Evolutionary conservation across 805 yeast species (phyloP).

Genomic region (Metschnikowia kofuensis): DNA sequence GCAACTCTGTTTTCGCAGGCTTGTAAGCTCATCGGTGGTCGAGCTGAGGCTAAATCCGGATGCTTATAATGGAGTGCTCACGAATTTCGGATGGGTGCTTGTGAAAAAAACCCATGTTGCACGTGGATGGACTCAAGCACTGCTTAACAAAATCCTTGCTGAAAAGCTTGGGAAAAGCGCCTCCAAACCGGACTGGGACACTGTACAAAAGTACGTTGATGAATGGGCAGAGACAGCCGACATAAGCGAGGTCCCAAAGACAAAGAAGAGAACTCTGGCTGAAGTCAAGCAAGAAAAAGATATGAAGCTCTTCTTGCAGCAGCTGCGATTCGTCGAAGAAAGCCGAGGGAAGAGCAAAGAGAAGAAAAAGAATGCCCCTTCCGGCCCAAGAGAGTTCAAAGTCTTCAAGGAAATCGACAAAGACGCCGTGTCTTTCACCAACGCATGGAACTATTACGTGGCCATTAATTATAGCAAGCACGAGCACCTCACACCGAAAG

Average conservation of each 20-base stretch:
- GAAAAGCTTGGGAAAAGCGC: slow-evolving; percentile 1
- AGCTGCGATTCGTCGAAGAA: slow-evolving; percentile 22
- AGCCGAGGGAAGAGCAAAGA: background rate
- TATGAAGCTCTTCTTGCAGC: slow-evolving; percentile 21
- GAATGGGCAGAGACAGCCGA: slow-evolving; percentile 18
- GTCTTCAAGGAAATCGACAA: background rate
- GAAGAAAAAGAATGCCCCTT: background rate
- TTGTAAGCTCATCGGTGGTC: slow-evolving; percentile 3
- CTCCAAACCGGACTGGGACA: background rate
- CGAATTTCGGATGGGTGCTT: slow-evolving; percentile 24
- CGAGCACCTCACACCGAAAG: slow-evolving; percentile 14
- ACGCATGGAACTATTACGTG: slow-evolving; percentile 38
- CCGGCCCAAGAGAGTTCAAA: slow-evolving; percentile 2
- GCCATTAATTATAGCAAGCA: slow-evolving; percentile 17
- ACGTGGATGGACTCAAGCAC: slow-evolving; percentile 20
- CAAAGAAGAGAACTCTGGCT: slow-evolving; percentile 11
- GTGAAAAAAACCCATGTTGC: slow-evolving; percentile 19
- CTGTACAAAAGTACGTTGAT: slow-evolving; percentile 13
- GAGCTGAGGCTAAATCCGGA: slow-evolving; percentile 13
- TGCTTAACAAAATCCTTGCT: slow-evolving; percentile 8
- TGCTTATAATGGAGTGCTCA: slow-evolving; percentile 16
- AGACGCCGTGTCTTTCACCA: slow-evolving; percentile 24
- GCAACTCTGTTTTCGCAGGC: background rate
- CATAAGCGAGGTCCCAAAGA: slow-evolving; percentile 10
- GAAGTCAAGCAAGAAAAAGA: slow-evolving; percentile 16